phyloP scores from a whole-genome alignment of 768 basidiomycete species.

The Termitomyces sp. region DNA sequence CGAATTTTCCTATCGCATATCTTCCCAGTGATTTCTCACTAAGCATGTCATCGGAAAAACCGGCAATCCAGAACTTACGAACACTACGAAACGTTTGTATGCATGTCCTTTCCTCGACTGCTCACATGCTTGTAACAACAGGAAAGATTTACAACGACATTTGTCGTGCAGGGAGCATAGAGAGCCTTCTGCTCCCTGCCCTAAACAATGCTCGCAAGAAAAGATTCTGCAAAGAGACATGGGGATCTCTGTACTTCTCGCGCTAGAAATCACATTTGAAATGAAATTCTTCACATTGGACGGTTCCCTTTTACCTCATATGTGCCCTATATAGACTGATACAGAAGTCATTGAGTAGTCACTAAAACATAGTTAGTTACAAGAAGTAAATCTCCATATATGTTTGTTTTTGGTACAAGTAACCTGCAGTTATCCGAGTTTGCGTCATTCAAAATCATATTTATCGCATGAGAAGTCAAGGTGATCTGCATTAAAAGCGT shows the following conservation, averaged over 20 bases:
- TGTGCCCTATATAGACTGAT: too few relatives aligned
- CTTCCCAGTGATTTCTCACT: background rate
- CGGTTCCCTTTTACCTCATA: background rate
- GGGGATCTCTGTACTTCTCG: background rate
- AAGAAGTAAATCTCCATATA: background rate
- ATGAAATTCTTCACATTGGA: background rate
- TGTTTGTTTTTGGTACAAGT: background rate
- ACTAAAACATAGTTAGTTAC: too few relatives aligned
- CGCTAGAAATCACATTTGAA: background rate
- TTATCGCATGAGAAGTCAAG: background rate
- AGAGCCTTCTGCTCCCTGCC: slow-evolving; percentile 12
- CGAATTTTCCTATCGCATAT: slow-evolving; percentile 3
- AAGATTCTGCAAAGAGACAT: slow-evolving; percentile 17
- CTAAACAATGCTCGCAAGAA: slow-evolving; percentile 8
- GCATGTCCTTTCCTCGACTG: slow-evolving; percentile 9
- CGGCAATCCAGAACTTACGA: background rate
- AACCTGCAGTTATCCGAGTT: too few relatives aligned
- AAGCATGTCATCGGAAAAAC: background rate
- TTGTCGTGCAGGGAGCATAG: slow-evolving; percentile 9
- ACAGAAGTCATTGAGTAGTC: background rate
- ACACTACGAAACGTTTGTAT: background rate
- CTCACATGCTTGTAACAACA: slow-evolving; percentile 5
- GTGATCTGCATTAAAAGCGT: background rate
- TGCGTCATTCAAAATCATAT: background rate
- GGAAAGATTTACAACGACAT: slow-evolving; percentile 12